Conservation (phyloP, 176 grass and related monocot species). For the Neostapfia colusana region DNA sequence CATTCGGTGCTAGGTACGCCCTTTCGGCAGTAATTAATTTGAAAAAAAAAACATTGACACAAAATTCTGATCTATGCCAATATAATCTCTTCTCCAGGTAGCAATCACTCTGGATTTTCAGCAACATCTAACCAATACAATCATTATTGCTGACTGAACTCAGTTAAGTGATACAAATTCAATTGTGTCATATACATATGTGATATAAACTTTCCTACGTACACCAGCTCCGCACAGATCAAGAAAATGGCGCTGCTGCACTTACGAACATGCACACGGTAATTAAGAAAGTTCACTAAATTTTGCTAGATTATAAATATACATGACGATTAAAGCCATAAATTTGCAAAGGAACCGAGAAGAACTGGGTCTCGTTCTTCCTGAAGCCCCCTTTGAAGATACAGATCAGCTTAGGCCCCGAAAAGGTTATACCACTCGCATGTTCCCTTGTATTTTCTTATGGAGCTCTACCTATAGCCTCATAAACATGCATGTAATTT, state of each 20-base stretch:
- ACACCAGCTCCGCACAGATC: constrained; percentile 3
- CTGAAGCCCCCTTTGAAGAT: constrained; percentile 44
- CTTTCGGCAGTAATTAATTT: no score
- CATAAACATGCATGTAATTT: constrained; percentile 25
- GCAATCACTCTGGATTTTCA: background rate
- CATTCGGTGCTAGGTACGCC: no score
- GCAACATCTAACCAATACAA: background rate
- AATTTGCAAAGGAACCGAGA: constrained; percentile 40
- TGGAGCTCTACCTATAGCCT: constrained; percentile 7
- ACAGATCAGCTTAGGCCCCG: constrained; percentile 29
- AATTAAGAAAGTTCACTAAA: constrained; percentile 30
- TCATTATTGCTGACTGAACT: background rate
- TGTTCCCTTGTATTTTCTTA: constrained; percentile 10
- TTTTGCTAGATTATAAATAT: constrained; percentile 41
- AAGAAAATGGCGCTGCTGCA: background rate
- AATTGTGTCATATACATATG: constrained; percentile 39
- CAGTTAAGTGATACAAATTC: constrained; percentile 8
- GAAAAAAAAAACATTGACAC: no score
- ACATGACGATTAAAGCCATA: constrained; percentile 34
- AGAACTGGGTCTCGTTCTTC: constrained; percentile 30
- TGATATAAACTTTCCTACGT: background rate
- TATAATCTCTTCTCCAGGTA: no score
- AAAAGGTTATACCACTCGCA: constrained; percentile 32
- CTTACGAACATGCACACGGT: background rate
- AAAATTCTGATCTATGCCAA: no score